A percentile compares a stretch with the other conserved stretches of the same genome.
phyloP scores from a whole-genome alignment of 2,329 filamentous ascomycete species.

The Teratosphaeria nubilosa region DNA sequence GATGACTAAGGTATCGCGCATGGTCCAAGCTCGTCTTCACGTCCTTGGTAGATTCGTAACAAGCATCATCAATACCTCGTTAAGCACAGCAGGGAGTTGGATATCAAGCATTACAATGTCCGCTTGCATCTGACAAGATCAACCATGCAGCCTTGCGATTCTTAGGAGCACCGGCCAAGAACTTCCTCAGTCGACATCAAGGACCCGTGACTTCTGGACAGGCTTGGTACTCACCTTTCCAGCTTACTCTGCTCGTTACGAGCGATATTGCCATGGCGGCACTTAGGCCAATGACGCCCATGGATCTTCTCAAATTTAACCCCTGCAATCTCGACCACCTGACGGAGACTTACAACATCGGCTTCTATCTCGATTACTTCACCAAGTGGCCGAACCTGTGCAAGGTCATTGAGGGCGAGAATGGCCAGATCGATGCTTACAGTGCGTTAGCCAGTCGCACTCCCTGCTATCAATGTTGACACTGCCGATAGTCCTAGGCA shows the following conservation, averaged over 20 bases:
- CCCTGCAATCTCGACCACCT: conserved; percentile 91
- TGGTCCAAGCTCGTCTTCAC: background rate
- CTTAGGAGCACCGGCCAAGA: background rate
- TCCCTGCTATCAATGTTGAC: conserved; percentile 1
- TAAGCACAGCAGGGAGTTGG: too few relatives aligned
- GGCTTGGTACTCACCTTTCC: background rate
- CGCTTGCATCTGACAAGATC: background rate
- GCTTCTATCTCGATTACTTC: conserved; percentile 92
- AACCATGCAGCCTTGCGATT: background rate
- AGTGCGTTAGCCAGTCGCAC: conserved; percentile 46
- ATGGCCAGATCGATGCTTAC: conserved; percentile 88
- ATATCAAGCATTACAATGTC: background rate
- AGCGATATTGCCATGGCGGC: conserved; percentile 23
- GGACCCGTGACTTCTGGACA: background rate
- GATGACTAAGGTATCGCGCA: background rate
- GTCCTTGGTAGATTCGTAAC: background rate
- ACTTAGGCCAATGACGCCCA: conserved; percentile 73
- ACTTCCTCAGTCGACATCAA: background rate
- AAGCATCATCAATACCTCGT: background rate
- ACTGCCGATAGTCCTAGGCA: conserved; percentile 72
- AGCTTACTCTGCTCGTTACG: background rate
- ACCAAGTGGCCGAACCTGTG: conserved; percentile 94
- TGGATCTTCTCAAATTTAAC: conserved; percentile 81
- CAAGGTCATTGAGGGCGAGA: conserved; percentile 75
- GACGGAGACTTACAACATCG: conserved; percentile 95